phyloP scores from a whole-genome alignment of 2,329 filamentous ascomycete species.

The Botrytis aclada region DNA sequence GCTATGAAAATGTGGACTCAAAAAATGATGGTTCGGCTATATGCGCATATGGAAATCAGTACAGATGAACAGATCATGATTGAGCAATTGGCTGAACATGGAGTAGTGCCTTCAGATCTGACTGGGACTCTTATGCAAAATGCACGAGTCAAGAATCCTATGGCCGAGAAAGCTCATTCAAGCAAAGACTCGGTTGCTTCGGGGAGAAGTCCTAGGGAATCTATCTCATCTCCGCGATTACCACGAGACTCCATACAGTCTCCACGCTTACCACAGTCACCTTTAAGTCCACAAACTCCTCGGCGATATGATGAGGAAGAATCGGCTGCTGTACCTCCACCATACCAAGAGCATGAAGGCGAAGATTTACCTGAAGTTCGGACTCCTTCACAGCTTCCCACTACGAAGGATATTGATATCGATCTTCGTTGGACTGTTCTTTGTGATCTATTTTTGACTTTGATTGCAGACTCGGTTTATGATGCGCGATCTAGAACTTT shows the following conservation, averaged over 20 bases:
- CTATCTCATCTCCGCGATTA: constrained; percentile 38
- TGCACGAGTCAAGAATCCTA: constrained; percentile 86
- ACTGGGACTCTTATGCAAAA: constrained; percentile 88
- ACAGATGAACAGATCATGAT: constrained; percentile 96
- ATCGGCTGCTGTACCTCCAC: constrained; percentile 51
- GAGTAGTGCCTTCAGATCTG: constrained; percentile 79
- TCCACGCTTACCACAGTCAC: constrained; percentile 18
- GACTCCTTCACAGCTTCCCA: constrained; percentile 77
- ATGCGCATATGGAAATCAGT: constrained; percentile 95
- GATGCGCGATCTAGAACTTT: constrained; percentile 83
- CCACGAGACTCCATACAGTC: constrained; percentile 23
- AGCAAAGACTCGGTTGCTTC: constrained; percentile 26
- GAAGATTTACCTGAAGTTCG: constrained; percentile 76
- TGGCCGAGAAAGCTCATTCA: constrained; percentile 54
- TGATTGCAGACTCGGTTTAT: constrained; percentile 96
- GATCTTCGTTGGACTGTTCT: constrained; percentile 96
- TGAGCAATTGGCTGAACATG: constrained; percentile 90
- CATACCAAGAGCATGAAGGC: constrained; percentile 61
- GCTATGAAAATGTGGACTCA: constrained; percentile 93
- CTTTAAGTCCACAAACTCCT: constrained; percentile 20
- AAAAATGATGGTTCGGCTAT: constrained; percentile 95
- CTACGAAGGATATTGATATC: constrained; percentile 83
- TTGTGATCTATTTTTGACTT: constrained; percentile 88
- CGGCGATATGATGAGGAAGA: constrained; percentile 43
- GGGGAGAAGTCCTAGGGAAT: constrained; percentile 39